Evolutionary conservation across 257 asterid species (phyloP).

Genomic region (Coffea eugenioides): DNA sequence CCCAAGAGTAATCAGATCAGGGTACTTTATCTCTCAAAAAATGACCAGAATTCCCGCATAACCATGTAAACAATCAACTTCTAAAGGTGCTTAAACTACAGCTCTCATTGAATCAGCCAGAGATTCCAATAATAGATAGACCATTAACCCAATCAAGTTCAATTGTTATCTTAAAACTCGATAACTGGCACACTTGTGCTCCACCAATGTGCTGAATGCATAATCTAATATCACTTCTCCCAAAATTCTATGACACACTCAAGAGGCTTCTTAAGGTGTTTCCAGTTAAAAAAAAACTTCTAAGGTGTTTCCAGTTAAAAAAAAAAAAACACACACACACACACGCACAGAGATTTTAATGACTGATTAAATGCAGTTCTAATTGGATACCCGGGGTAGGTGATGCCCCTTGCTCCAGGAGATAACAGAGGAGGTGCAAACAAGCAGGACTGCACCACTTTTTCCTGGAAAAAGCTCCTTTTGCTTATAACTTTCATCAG

Average conservation of each 20-base stretch:
- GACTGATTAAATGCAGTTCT: too few species aligned
- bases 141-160: background rate
- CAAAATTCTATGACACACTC: background rate
- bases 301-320: too few species aligned
- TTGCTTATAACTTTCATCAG: too few species aligned
- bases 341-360: too few species aligned
- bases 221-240: background rate
- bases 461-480: too few species aligned
- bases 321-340: too few species aligned
- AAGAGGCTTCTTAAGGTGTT: too few species aligned
- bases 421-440: too few species aligned
- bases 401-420: too few species aligned
- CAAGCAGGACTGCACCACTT: too few species aligned
- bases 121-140: background rate
- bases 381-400: too few species aligned
- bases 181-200: background rate
- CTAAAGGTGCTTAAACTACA: background rate
- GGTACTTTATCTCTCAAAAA: background rate
- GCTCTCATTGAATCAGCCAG: background rate
- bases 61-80: background rate
- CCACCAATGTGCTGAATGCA: background rate
- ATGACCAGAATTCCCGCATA: background rate
- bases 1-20: background rate
- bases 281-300: too few species aligned
- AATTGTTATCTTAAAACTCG: background rate